Conservation (phyloP, 441 rosid genomes). For the Adansonia madagascariensis region DNA sequence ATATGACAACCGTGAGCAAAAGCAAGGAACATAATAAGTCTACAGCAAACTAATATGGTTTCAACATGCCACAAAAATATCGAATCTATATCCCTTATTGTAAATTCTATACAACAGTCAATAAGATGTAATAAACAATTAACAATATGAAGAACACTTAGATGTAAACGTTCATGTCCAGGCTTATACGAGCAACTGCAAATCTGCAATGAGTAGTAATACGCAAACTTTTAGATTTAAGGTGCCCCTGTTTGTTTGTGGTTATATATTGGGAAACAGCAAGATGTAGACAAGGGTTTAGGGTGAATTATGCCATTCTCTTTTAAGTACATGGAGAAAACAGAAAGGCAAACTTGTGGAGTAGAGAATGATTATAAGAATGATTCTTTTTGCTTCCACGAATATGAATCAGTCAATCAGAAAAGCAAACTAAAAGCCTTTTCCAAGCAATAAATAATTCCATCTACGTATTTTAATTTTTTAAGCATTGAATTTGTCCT, state of each 20-base stretch:
- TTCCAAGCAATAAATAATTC: background rate
- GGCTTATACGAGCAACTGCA: background rate
- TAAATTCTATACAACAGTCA: background rate
- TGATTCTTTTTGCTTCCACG: background rate
- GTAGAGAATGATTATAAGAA: background rate
- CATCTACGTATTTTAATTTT: background rate
- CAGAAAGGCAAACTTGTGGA: background rate
- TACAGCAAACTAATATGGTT: background rate
- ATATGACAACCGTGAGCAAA: slow-evolving; percentile 22
- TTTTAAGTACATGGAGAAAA: background rate
- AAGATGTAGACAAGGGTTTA: background rate
- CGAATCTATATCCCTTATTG: background rate
- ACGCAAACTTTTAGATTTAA: background rate
- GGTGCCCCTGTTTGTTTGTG: background rate
- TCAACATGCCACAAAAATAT: background rate
- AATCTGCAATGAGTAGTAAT: background rate
- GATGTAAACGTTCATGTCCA: background rate
- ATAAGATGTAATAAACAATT: background rate
- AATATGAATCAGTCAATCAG: background rate
- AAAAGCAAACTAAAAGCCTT: background rate
- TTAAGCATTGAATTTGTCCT: slow-evolving; percentile 10
- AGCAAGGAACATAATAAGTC: slow-evolving; percentile 14
- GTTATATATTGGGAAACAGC: background rate
- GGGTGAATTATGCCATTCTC: background rate
- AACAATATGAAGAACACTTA: background rate